These are phyloP conservation scores for Candida tropicalis DNA, from an alignment of 1,139 yeast genomes.

Conservation along the genomic window DNA sequence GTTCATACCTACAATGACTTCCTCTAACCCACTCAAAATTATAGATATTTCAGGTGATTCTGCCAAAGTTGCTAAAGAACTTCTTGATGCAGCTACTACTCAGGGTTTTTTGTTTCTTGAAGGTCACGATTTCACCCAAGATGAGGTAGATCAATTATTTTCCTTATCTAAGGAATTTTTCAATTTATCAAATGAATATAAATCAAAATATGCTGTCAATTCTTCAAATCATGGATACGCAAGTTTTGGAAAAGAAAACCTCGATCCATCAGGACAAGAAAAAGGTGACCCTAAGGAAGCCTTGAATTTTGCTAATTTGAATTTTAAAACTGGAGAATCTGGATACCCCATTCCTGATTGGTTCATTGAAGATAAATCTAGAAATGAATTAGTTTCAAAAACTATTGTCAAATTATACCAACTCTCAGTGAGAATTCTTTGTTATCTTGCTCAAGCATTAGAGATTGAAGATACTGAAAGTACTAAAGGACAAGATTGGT, in stretches of 20 bases:
- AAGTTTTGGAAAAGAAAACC: conserved; percentile 58
- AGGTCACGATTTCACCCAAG: conserved; percentile 65
- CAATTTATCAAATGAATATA: conserved; percentile 50
- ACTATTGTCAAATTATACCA: conserved; percentile 45
- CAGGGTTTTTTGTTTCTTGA: conserved; percentile 76
- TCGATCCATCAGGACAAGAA: conserved; percentile 48
- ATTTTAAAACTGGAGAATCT: conserved; percentile 42
- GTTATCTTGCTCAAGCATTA: conserved; percentile 61
- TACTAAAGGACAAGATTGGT: conserved; percentile 53
- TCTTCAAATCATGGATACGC: conserved; percentile 66
- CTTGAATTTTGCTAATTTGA: conserved; percentile 45
- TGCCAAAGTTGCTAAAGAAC: conserved; percentile 47
- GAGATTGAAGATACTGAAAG: conserved; percentile 48
- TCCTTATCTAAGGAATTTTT: conserved; percentile 59
- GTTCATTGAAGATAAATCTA: conserved; percentile 36
- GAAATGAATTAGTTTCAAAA: conserved; percentile 32
- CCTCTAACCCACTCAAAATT: conserved; percentile 48
- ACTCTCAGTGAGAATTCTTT: conserved; percentile 44
- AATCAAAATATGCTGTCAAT: conserved; percentile 49
- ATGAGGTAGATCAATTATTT: conserved; percentile 60
- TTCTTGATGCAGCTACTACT: conserved; percentile 60
- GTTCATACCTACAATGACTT: too few species aligned
- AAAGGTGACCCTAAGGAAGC: conserved; percentile 68
- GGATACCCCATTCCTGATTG: conserved; percentile 43
- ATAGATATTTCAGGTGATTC: conserved; percentile 58